These are phyloP conservation scores for Actinomortierella ambigua DNA, from an alignment of 371 early-diverging fungal species.

Conservation along the genomic window DNA sequence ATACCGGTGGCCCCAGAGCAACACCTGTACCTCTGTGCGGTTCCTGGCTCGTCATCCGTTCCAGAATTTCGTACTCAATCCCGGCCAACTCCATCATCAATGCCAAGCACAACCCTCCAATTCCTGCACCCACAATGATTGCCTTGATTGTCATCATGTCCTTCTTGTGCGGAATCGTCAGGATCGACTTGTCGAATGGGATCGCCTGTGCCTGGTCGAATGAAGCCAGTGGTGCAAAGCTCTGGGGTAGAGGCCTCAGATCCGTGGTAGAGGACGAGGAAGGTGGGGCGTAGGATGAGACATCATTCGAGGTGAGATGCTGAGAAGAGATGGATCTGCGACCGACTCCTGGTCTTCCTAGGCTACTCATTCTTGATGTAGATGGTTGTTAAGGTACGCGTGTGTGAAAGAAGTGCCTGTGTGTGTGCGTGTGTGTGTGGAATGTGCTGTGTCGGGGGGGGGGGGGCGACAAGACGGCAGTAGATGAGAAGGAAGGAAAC, in stretches of 20 bases:
- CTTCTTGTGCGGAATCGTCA: conserved; percentile 33
- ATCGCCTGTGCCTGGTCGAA: conserved; percentile 20
- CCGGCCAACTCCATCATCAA: conserved; percentile 38
- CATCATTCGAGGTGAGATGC: too few species aligned
- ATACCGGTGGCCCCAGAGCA: conserved; percentile 25
- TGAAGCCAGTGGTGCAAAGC: conserved; percentile 25
- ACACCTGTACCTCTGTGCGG: conserved; percentile 6
- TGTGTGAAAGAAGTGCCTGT: too few species aligned
- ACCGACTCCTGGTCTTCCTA: too few species aligned
- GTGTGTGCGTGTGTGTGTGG: too few species aligned
- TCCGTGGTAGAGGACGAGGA: conserved; percentile 4
- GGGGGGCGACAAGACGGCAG: too few species aligned
- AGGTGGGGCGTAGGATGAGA: too few species aligned
- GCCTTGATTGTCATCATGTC: conserved; percentile 29
- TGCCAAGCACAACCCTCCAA: conserved; percentile 27
- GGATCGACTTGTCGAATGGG: conserved; percentile 44
- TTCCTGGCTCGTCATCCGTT: conserved; percentile 20
- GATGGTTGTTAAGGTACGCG: too few species aligned
- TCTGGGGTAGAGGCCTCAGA: conserved; percentile 24
- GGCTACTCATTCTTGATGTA: too few species aligned
- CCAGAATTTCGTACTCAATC: conserved; percentile 38
- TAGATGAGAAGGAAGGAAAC: too few species aligned
- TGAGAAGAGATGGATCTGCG: too few species aligned
- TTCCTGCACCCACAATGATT: conserved; percentile 36
- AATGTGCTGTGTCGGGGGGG: too few species aligned